Evolutionary conservation across 805 yeast species (phyloP), one percentile per base, ranked within the genome.

Genomic region (Wickerhamiella australiensis): DNA sequence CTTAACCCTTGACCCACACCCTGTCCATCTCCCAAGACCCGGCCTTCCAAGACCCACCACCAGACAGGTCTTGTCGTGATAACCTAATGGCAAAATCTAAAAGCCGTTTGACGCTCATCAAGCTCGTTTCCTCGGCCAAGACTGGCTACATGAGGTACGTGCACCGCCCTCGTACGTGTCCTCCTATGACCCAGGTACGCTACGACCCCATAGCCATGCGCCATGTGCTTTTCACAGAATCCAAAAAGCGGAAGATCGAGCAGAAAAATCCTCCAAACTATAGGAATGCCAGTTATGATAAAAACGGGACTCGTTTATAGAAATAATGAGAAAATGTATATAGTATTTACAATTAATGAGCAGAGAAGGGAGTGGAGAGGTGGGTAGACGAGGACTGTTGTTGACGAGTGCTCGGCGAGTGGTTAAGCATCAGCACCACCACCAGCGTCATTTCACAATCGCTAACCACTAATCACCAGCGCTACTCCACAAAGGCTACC

Each of bases 201-300:
- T 86, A 86, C 61, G 96, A 86, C 62, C 95, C 95, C 2, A 60
- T 80, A 1, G 75, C 85, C 9, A 79, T 83, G 66, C 79, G 95
- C 65, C 96, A 87, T 69, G 95, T 92, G 47, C 71, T 90, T 53
- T 90, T 92, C 70, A 78, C 79, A 26, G 98, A 90, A 65, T 77
- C 82, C 49, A 85, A 84, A 65, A 86, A 85, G 73, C 78, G 98
- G 66, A 86, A 83, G 65, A 76, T 80, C 23, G 64, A 68, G 35
- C 64, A 50, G 47, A 42, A 31, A 41, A 49, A 56, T 46, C 54
- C 53, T 50, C 60, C 59, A 8, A 55, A 57, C 40, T 60, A 54
- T 55, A 54, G 59, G 38, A 59, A 52, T 38, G 49, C 50, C 3
- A 38, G 50, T 21, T 54, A 54, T 48, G 51, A 50, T 40, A 50